These are phyloP conservation scores for Stenogyne calaminthoides DNA, from an alignment of 305 asterid species.

Conservation along the genomic window DNA sequence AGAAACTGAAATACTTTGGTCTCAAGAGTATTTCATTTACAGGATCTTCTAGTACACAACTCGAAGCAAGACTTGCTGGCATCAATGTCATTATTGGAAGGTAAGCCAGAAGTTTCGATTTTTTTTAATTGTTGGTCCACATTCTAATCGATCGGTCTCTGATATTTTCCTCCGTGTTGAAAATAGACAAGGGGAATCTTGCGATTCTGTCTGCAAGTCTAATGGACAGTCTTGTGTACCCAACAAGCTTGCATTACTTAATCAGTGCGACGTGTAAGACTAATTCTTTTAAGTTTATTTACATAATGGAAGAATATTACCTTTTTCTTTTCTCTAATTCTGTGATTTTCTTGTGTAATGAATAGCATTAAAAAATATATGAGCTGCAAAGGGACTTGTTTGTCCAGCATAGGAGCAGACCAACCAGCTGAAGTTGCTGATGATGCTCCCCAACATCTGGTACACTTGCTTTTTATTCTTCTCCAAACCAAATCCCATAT, in stretches of 20 bases:
- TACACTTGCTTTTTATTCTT: conserved; percentile 31
- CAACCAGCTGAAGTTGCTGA: conserved; percentile 94
- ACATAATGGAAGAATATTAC: neutral
- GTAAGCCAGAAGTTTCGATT: conserved; percentile 34
- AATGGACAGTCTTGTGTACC: conserved; percentile 86
- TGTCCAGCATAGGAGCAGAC: conserved; percentile 82
- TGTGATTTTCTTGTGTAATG: conserved; percentile 24
- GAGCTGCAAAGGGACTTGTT: conserved; percentile 80
- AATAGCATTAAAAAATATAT: conserved; percentile 70
- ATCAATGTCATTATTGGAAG: conserved; percentile 74
- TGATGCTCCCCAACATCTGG: conserved; percentile 84
- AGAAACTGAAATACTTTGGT: conserved; percentile 16
- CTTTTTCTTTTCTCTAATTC: neutral
- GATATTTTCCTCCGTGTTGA: conserved; percentile 29
- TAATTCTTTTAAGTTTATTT: conserved; percentile 14
- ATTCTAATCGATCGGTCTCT: conserved; percentile 17
- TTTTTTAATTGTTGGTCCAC: neutral
- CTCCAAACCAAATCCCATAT: conserved; percentile 1
- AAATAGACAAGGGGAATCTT: conserved; percentile 82
- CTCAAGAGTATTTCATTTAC: conserved; percentile 35
- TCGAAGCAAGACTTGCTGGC: conserved; percentile 71
- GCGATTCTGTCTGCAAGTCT: conserved; percentile 77
- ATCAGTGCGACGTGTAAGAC: conserved; percentile 80
- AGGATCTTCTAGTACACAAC: conserved; percentile 52
- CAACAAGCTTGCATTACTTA: conserved; percentile 72